phyloP scores from a whole-genome alignment of 148 eudicot genomes.

The Cornus kousa region DNA sequence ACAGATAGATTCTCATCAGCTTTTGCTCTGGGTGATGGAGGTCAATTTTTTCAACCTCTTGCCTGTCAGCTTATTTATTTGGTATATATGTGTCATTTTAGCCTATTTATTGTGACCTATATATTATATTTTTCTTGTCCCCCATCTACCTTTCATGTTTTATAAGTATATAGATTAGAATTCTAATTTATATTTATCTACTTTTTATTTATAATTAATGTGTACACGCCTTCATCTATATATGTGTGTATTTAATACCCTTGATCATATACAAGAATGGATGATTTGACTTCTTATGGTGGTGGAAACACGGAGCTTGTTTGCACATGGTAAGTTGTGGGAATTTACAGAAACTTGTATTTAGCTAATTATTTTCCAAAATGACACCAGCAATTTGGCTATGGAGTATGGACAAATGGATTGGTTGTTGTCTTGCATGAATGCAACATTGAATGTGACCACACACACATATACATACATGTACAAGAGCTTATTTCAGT shows the following conservation, averaged over 20 bases:
- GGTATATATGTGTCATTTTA: background rate
- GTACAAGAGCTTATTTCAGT: background rate
- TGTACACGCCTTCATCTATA: background rate
- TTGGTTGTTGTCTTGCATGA: conserved; percentile 43
- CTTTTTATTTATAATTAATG: too few species aligned
- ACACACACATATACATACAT: background rate
- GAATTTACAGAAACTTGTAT: background rate
- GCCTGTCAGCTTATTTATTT: conserved; percentile 26
- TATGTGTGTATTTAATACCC: too few species aligned
- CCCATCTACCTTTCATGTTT: conserved; percentile 5
- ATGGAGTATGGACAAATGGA: conserved; percentile 20
- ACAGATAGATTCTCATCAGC: conserved; percentile 22
- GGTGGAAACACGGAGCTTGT: background rate
- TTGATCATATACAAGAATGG: background rate
- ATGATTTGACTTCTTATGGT: background rate
- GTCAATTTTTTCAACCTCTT: conserved; percentile 35
- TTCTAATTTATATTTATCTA: too few species aligned
- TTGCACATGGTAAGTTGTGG: conserved; percentile 1
- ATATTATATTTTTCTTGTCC: conserved; percentile 13
- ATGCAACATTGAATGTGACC: conserved; percentile 41
- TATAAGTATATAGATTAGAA: background rate
- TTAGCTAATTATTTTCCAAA: background rate
- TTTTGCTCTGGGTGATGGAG: conserved; percentile 21
- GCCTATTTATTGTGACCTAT: background rate
- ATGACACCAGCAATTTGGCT: conserved; percentile 8